These are phyloP conservation scores for Daldinia childiae DNA, from an alignment of 495 filamentous ascomycete species.

Conservation along the genomic window DNA sequence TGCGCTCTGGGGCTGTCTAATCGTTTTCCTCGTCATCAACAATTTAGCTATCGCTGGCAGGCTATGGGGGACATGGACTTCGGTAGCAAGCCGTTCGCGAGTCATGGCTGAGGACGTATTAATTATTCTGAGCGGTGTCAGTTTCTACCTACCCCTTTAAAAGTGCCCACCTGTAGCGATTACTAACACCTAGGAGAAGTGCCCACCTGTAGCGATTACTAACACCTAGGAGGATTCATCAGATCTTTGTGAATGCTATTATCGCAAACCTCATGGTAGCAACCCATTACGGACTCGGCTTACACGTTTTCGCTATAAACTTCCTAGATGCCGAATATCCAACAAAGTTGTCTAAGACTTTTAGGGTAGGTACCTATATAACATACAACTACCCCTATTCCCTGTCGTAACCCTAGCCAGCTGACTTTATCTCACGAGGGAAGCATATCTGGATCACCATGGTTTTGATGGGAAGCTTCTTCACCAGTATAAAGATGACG, in stretches of 20 bases:
- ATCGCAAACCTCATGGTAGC: slow-evolving; percentile 44
- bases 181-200: slow-evolving; percentile 6
- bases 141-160: slow-evolving; percentile 5
- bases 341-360: slow-evolving; percentile 38
- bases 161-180: background rate
- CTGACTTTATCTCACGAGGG: slow-evolving; percentile 12
- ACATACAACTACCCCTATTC: background rate
- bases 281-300: slow-evolving; percentile 47
- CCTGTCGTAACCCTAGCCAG: background rate
- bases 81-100: slow-evolving; percentile 27
- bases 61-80: slow-evolving; percentile 42
- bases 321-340: slow-evolving; percentile 39
- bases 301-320: slow-evolving; percentile 43
- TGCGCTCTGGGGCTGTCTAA: slow-evolving; percentile 36
- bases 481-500: slow-evolving; percentile 44
- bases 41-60: slow-evolving; percentile 37
- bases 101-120: slow-evolving; percentile 35
- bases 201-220: background rate
- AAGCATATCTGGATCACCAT: slow-evolving; percentile 46
- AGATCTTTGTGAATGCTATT: slow-evolving; percentile 42
- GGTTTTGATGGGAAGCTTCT: slow-evolving; percentile 42
- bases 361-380: slow-evolving; percentile 40
- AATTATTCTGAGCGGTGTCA: slow-evolving; percentile 39
- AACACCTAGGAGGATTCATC: background rate
- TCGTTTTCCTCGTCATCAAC: slow-evolving; percentile 37